Conservation (phyloP, 495 filamentous ascomycete genomes). For the Trichoderma virens region DNA sequence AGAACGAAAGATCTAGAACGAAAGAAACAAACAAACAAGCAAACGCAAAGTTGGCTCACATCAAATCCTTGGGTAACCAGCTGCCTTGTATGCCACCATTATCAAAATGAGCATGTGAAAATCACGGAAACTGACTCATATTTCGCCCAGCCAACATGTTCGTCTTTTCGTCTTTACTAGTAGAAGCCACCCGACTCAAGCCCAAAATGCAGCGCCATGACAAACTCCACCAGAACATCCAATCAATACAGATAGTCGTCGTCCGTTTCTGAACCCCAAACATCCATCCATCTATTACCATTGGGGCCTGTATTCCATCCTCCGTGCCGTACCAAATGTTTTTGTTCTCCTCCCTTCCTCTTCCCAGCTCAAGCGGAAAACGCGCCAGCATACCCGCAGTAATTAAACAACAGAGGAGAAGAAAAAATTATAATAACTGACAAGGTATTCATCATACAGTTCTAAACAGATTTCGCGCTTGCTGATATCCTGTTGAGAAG, state of each 20-base stretch:
- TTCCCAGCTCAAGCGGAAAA: not conserved
- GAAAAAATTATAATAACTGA: not conserved
- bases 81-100: too few species aligned
- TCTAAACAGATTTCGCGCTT: slow-evolving; percentile 4
- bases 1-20: too few species aligned
- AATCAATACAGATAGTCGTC: not conserved
- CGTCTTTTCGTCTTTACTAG: not conserved
- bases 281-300: not conserved
- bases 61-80: too few species aligned
- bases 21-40: too few species aligned
- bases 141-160: not conserved
- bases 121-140: not conserved
- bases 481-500: slow-evolving; percentile 7
- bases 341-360: not conserved
- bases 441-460: slow-evolving; percentile 1
- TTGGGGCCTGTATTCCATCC: not conserved
- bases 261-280: not conserved
- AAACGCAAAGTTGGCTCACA: too few species aligned
- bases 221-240: not conserved
- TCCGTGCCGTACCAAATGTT: not conserved
- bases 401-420: not conserved
- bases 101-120: too few species aligned
- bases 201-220: not conserved
- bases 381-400: not conserved
- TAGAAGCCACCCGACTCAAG: not conserved